Conservation (phyloP, 176 grass and related monocot species). For the Ampelocalamus luodianensis region DNA sequence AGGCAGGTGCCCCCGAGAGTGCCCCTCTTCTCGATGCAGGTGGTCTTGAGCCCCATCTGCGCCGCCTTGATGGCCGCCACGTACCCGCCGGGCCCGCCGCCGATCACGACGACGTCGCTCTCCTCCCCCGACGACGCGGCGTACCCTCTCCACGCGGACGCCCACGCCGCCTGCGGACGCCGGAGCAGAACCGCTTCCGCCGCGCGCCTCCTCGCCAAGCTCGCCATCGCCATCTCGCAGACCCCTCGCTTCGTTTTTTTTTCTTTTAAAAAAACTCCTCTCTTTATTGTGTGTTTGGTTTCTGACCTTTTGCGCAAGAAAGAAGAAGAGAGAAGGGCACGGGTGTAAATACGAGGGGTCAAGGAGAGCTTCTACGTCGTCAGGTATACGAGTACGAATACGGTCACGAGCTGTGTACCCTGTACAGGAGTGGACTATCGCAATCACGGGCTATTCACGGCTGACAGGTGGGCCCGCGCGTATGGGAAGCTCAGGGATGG, state of each 20-base stretch:
- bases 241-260: constrained; percentile 1
- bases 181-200: constrained; percentile 48
- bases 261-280: not conserved
- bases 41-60: constrained; percentile 88
- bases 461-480: too few species aligned
- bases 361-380: too few species aligned
- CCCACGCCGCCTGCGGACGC: constrained; percentile 38
- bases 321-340: constrained; percentile 34
- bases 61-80: constrained; percentile 91
- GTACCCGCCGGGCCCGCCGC: constrained; percentile 88
- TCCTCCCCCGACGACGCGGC: constrained; percentile 62
- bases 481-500: too few species aligned
- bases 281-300: constrained; percentile 7
- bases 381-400: too few species aligned
- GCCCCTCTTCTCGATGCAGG: constrained; percentile 93
- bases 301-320: constrained; percentile 43
- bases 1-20: constrained; percentile 87
- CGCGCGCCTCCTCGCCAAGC: constrained; percentile 68
- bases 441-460: too few species aligned
- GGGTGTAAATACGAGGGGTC: not conserved
- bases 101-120: constrained; percentile 88
- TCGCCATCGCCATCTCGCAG: constrained; percentile 72
- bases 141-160: constrained; percentile 51
- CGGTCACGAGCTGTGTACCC: too few species aligned
- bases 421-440: too few species aligned